Evolutionary conservation across 2,329 filamentous ascomycete genomes (phyloP).

Genomic region (Penicillium olsonii): DNA sequence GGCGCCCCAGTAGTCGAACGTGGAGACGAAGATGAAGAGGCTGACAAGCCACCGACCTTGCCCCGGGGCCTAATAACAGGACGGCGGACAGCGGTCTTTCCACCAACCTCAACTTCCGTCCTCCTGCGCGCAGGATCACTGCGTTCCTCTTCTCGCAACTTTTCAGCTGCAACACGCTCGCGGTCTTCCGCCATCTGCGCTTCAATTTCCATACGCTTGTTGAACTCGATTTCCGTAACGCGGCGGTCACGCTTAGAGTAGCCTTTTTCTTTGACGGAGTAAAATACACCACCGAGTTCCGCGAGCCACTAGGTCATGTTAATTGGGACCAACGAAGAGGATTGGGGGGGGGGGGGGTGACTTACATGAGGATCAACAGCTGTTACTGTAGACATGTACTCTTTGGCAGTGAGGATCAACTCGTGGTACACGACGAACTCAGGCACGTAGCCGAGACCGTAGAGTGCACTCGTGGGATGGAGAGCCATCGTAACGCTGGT

Average conservation of each 20-base stretch:
- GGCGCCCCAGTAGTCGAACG: slow-evolving; percentile 18
- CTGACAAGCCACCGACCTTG: slow-evolving; percentile 32
- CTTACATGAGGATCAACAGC: slow-evolving; percentile 81
- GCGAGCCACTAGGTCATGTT: slow-evolving; percentile 69
- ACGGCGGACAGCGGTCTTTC: slow-evolving; percentile 35
- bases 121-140: slow-evolving; percentile 37
- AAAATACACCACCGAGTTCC: slow-evolving; percentile 94
- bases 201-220: slow-evolving; percentile 89
- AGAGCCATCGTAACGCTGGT: slow-evolving; percentile 93
- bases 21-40: slow-evolving; percentile 27
- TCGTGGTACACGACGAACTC: slow-evolving; percentile 99
- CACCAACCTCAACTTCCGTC: slow-evolving; percentile 39
- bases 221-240: slow-evolving; percentile 88
- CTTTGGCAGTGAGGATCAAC: slow-evolving; percentile 91
- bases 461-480: slow-evolving; percentile 90
- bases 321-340: neutral
- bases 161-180: slow-evolving; percentile 50
- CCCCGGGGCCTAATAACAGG: slow-evolving; percentile 31
- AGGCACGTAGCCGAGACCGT: slow-evolving; percentile 87
- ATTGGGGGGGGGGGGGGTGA: slow-evolving; percentile 4
- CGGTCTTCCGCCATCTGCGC: slow-evolving; percentile 88
- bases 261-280: slow-evolving; percentile 95
- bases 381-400: slow-evolving; percentile 98
- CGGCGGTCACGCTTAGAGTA: slow-evolving; percentile 85
- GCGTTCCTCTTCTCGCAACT: slow-evolving; percentile 40